phyloP scores from a whole-genome alignment of 805 yeast genomes.

The Candida coquimbonensis region DNA sequence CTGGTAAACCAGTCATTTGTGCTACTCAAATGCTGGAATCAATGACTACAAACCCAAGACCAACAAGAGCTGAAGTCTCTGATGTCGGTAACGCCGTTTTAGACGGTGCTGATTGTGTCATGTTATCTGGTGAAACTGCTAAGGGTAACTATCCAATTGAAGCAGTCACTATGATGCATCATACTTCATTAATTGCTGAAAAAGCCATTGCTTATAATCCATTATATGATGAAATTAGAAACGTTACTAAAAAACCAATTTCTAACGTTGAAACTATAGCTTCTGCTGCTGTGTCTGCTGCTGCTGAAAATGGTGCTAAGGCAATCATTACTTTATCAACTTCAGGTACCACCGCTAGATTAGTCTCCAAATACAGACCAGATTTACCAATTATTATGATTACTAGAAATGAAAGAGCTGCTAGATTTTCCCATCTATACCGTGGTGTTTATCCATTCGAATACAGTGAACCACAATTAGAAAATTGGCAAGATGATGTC shows the following conservation, averaged over 20 bases:
- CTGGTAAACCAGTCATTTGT: slow-evolving; percentile 99
- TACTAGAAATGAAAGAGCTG: slow-evolving; percentile 89
- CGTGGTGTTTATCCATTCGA: slow-evolving; percentile 98
- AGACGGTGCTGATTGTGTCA: slow-evolving; percentile 99
- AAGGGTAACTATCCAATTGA: slow-evolving; percentile 98
- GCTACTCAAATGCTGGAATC: slow-evolving; percentile 99
- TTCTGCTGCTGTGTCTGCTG: slow-evolving; percentile 92
- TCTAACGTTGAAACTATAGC: slow-evolving; percentile 95
- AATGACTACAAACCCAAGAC: slow-evolving; percentile 99
- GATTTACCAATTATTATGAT: slow-evolving; percentile 96
- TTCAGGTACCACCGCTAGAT: slow-evolving; percentile 91
- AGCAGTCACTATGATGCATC: slow-evolving; percentile 98
- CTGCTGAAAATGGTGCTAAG: slow-evolving; percentile 93
- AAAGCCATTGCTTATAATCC: slow-evolving; percentile 87
- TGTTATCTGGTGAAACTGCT: slow-evolving; percentile 99
- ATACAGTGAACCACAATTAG: slow-evolving; percentile 50
- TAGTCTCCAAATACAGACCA: slow-evolving; percentile 96
- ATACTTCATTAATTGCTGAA: slow-evolving; percentile 94
- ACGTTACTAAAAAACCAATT: slow-evolving; percentile 80
- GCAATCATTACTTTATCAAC: slow-evolving; percentile 96
- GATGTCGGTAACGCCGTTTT: slow-evolving; percentile 99
- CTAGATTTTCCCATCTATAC: slow-evolving; percentile 92
- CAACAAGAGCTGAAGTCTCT: slow-evolving; percentile 99
- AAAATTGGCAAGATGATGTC: slow-evolving; percentile 94
- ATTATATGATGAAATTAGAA: slow-evolving; percentile 81